Evolutionary conservation across 2,329 filamentous ascomycete species (phyloP).

Genomic region (Sporothrix brasiliensis): DNA sequence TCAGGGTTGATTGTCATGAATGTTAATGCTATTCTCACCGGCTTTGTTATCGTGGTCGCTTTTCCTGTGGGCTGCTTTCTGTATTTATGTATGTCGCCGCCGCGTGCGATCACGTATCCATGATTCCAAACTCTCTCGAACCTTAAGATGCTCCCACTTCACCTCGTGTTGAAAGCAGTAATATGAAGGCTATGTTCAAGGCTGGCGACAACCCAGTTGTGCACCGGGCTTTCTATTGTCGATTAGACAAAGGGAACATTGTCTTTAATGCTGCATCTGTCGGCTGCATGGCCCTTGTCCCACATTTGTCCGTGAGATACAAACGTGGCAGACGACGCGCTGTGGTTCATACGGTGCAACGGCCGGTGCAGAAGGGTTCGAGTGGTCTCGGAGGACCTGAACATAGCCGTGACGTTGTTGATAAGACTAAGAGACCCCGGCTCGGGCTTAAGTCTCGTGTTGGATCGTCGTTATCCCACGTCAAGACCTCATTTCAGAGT

Average conservation of each 20-base stretch:
- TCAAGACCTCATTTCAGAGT: slow-evolving; percentile 56
- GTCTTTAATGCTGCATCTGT: neutral
- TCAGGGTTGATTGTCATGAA: neutral
- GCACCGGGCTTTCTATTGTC: neutral
- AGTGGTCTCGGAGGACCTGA: neutral
- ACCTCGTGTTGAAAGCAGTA: neutral
- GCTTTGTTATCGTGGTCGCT: neutral
- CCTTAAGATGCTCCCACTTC: neutral
- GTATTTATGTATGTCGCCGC: neutral
- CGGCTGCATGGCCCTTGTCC: neutral
- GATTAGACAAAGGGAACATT: too few relatives aligned
- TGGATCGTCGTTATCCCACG: neutral
- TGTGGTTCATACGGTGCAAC: neutral
- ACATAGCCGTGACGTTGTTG: neutral
- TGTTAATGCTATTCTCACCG: neutral
- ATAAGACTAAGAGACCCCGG: neutral
- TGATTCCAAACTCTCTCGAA: slow-evolving; percentile 2
- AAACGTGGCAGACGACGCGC: too few relatives aligned
- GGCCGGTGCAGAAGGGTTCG: neutral
- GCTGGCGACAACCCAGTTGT: neutral
- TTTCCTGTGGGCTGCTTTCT: neutral
- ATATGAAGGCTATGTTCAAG: neutral
- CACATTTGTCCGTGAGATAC: too few relatives aligned
- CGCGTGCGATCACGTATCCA: neutral
- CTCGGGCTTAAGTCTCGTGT: neutral